A percentile compares a stretch with the other conserved stretches of the same genome.
Evolutionary conservation across 1,139 yeast species (phyloP).

Genomic region (Suhomyces taliae): DNA sequence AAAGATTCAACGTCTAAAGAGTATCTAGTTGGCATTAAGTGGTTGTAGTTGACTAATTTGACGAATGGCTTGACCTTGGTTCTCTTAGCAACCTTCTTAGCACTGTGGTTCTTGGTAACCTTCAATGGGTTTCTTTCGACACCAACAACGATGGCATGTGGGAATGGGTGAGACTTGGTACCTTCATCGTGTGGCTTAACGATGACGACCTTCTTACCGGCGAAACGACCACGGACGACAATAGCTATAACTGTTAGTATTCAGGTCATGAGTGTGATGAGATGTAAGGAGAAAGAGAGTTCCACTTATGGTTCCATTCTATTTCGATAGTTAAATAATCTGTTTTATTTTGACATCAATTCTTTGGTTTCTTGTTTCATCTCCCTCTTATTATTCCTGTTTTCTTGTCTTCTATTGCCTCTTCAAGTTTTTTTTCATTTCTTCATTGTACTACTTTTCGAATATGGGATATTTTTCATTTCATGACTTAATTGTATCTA

Average conservation of each 20-base stretch:
- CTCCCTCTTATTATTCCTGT: no score
- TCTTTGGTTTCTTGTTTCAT: neutral
- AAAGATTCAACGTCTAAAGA: constrained; percentile 94
- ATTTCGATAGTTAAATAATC: neutral
- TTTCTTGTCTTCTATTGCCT: neutral
- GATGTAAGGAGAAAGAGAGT: neutral
- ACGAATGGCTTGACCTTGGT: constrained; percentile 99
- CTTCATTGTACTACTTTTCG: neutral
- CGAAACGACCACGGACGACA: constrained; percentile 99
- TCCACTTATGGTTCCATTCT: neutral
- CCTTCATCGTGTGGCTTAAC: constrained; percentile 99
- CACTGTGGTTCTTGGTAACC: constrained; percentile 94
- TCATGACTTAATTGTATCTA: no score
- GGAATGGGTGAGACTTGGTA: constrained; percentile 97
- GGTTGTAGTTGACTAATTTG: constrained; percentile 99
- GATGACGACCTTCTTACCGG: constrained; percentile 99
- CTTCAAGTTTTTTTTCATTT: neutral
- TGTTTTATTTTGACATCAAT: neutral
- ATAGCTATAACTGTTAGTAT: constrained; percentile 68
- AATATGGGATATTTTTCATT: no score
- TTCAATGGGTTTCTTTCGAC: constrained; percentile 98
- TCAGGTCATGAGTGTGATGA: neutral
- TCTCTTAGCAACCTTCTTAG: constrained; percentile 96
- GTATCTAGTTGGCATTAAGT: constrained; percentile 99
- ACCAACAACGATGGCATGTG: constrained; percentile 99